These are phyloP conservation scores for Rhynchosporium agropyri DNA, from an alignment of 2,329 filamentous ascomycete species.

Conservation along the genomic window DNA sequence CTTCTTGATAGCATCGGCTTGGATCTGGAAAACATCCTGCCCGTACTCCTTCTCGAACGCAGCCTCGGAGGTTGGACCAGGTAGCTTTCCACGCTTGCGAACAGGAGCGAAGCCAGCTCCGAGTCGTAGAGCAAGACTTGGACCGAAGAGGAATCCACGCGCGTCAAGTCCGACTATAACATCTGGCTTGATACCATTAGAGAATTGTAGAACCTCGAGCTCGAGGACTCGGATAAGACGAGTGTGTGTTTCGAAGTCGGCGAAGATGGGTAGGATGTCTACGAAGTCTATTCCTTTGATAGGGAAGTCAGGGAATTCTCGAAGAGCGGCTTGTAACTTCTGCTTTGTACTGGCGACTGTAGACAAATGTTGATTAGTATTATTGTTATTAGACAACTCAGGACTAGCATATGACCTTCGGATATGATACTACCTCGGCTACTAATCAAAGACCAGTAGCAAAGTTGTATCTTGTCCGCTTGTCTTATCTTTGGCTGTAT, in stretches of 20 bases:
- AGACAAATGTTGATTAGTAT: slow-evolving; percentile 7
- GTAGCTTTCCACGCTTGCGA: slow-evolving; percentile 93
- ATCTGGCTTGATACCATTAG: slow-evolving; percentile 69
- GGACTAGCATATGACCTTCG: not conserved
- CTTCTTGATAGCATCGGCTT: slow-evolving; percentile 78
- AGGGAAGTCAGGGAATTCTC: slow-evolving; percentile 90
- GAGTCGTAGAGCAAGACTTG: slow-evolving; percentile 79
- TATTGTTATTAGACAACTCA: not conserved
- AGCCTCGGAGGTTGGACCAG: slow-evolving; percentile 83
- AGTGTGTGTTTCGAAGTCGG: slow-evolving; percentile 71
- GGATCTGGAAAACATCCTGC: slow-evolving; percentile 93
- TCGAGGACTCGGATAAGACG: slow-evolving; percentile 83
- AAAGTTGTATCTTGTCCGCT: no score
- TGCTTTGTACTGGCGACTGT: slow-evolving; percentile 56
- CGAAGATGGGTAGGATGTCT: slow-evolving; percentile 96
- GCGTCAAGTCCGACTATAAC: slow-evolving; percentile 93
- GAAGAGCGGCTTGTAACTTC: slow-evolving; percentile 72
- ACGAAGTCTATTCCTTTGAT: slow-evolving; percentile 92
- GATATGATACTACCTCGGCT: no score
- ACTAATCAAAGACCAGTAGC: no score
- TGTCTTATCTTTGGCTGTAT: not conserved
- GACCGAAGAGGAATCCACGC: slow-evolving; percentile 93
- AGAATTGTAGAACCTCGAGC: slow-evolving; percentile 72
- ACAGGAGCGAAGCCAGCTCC: slow-evolving; percentile 90
- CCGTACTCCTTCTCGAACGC: slow-evolving; percentile 96